Percentiles rank a stretch among this genome's conserved stretches.
These are phyloP conservation scores for Eryngium alpinum DNA, from an alignment of 140 eudicot genomes.

Conservation along the genomic window DNA sequence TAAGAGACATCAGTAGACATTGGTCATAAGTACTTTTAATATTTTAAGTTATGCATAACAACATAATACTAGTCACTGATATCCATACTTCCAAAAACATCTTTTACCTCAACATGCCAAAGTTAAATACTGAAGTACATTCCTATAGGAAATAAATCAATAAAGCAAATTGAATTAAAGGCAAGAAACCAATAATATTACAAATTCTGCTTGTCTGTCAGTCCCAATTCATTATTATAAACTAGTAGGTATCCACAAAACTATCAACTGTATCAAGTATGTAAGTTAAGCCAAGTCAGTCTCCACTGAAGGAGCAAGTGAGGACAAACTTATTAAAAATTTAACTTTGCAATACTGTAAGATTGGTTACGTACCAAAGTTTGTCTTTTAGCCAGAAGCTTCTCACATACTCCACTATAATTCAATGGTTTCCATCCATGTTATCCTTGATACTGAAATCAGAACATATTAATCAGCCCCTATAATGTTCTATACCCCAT, in stretches of 20 bases:
- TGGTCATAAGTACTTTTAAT: neutral
- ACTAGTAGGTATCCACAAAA: neutral
- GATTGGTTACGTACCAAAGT: slow-evolving; percentile 60
- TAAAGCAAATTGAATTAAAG: neutral
- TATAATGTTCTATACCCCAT: too few relatives aligned
- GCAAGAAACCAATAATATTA: neutral
- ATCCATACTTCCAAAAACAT: neutral
- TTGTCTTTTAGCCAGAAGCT: slow-evolving; percentile 80
- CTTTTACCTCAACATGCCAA: neutral
- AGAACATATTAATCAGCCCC: slow-evolving; percentile 5
- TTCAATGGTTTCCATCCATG: slow-evolving; percentile 87
- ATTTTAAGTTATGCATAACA: neutral
- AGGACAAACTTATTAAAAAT: neutral
- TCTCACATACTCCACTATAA: slow-evolving; percentile 85
- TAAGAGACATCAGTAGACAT: neutral
- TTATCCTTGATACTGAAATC: slow-evolving; percentile 84
- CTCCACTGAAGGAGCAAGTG: neutral
- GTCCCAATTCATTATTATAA: neutral
- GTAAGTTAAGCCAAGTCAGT: neutral
- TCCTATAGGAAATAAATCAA: neutral
- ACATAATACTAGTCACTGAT: neutral
- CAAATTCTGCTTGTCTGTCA: neutral
- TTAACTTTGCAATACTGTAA: neutral
- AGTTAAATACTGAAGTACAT: neutral
- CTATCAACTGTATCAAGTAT: neutral